These are phyloP conservation scores for Botrytis paeoniae DNA, from an alignment of 2,329 filamentous ascomycete genomes.

Conservation along the genomic window DNA sequence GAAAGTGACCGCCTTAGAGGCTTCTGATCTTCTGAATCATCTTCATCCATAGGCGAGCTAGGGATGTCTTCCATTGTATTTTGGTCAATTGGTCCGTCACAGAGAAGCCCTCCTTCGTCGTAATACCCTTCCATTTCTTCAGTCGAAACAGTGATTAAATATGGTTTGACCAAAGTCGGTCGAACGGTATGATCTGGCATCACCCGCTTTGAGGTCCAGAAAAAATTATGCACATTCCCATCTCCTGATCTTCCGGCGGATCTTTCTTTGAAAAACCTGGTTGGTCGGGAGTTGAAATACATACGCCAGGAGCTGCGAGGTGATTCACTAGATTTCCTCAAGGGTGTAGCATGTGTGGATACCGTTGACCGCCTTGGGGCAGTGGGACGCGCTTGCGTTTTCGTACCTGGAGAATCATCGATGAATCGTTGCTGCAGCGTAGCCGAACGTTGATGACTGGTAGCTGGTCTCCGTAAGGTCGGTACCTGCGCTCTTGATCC, in stretches of 20 bases:
- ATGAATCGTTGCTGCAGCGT: constrained; percentile 56
- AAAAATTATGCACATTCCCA: constrained; percentile 27
- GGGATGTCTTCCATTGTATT: constrained; percentile 10
- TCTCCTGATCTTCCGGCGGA: constrained; percentile 32
- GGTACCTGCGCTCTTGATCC: constrained; percentile 60
- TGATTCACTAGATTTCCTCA: constrained; percentile 27
- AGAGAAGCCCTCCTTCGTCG: constrained; percentile 31
- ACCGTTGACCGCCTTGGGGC: constrained; percentile 22
- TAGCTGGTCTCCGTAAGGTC: constrained; percentile 69
- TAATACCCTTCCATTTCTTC: constrained; percentile 21
- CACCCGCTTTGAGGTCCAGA: constrained; percentile 35
- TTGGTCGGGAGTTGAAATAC: constrained; percentile 37
- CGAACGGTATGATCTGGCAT: constrained; percentile 31
- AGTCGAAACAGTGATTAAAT: constrained; percentile 29
- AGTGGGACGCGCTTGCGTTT: constrained; percentile 23
- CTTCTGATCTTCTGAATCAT: constrained; percentile 38
- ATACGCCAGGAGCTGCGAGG: constrained; percentile 33
- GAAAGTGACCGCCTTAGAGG: constrained; percentile 54
- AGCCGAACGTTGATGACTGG: constrained; percentile 73
- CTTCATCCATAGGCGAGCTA: constrained; percentile 10
- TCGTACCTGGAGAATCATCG: constrained; percentile 29
- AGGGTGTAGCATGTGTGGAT: constrained; percentile 22
- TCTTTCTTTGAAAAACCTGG: constrained; percentile 34
- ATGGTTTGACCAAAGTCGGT: constrained; percentile 37
- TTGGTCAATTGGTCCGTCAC: constrained; percentile 30